Evolutionary conservation across 305 asterid species (phyloP).

Genomic region (Rubia balearica): DNA sequence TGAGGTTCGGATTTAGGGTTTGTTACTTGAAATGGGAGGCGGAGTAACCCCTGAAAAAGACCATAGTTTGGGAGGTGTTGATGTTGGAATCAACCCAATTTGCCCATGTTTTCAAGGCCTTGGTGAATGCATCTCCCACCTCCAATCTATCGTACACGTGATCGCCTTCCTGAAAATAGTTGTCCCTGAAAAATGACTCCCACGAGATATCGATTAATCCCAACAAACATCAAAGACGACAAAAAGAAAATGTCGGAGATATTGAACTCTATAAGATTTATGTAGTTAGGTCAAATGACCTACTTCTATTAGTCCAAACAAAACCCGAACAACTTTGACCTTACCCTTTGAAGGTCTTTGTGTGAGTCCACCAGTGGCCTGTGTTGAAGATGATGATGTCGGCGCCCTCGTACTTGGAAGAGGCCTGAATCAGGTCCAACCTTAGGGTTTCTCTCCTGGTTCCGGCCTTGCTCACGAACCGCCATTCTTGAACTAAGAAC

Average conservation of each 20-base stretch:
- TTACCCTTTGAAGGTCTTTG: slow-evolving; percentile 61
- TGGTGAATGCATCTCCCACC: slow-evolving; percentile 55
- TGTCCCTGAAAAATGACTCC: slow-evolving; percentile 38
- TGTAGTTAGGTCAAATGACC: too few species aligned
- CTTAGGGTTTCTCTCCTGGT: slow-evolving; percentile 57
- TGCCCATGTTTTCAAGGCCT: slow-evolving; percentile 66
- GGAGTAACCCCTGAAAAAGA: slow-evolving; percentile 65
- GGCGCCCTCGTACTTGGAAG: slow-evolving; percentile 41
- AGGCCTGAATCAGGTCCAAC: slow-evolving; percentile 45
- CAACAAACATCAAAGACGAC: too few species aligned
- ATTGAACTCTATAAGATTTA: too few species aligned
- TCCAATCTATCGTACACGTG: slow-evolving; percentile 50
- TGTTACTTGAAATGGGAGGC: slow-evolving; percentile 60
- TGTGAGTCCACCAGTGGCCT: slow-evolving; percentile 90
- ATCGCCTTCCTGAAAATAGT: slow-evolving; percentile 72
- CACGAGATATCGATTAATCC: neutral
- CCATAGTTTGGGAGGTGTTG: slow-evolving; percentile 38
- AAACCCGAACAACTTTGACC: too few species aligned
- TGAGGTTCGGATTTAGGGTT: neutral
- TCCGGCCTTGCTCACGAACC: slow-evolving; percentile 32
- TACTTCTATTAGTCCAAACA: too few species aligned
- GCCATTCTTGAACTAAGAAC: slow-evolving; percentile 69
- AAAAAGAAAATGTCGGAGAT: too few species aligned
- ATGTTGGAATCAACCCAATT: slow-evolving; percentile 59
- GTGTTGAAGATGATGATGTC: slow-evolving; percentile 64